Base-by-base conservation (phyloP, 805 yeast species). In the Yarrowia keelungensis region DNA sequence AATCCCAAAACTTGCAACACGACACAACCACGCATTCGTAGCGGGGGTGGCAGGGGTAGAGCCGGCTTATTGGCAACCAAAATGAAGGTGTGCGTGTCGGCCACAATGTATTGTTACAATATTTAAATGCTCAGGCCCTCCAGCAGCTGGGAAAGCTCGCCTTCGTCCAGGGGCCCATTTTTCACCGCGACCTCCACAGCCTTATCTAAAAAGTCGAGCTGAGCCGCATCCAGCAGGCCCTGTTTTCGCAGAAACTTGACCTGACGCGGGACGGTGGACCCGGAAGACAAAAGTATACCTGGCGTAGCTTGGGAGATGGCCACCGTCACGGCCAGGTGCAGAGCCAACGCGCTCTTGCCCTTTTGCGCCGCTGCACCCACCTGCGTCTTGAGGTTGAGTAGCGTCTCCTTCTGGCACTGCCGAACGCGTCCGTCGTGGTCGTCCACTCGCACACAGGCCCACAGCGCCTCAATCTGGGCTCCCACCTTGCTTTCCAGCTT, bases 311-410 rank as follows among this genome's bases (percentile, higher is more conserved):
- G 43, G 46, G 67, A 62, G 45, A 62, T 41, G 46, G 56, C 67
- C 56, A 47, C 56, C 16, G 67, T 62, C 9, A 47, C 45, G 36
- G 67, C 56, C 26, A 62, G 43, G 47, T 62, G 67, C 39, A 62
- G 46, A 19, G 67, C 67, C 56, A 62, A 39, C 47, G 67, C 65
- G 51, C 51, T 43, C n/a, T 59, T 59, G 42, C 65, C 65, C 51
- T 59, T 62, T 47, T 41, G 47, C 22, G 56, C 56, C 14, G 56
- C 67, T 9, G 46, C 47, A 11, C 54, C 51, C 14, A 45, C 65
- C 56, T 62, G 67, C 56, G 67, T 49, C 67, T 47, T 47, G 39
- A 49, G 56, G 16, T 38, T 47, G 19, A 19, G 54, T 22, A 62
- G 56, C 45, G 67, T 49, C 12, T 62, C 46, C 5, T 32, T 2